These are phyloP conservation scores for Aspergillus coremiiformis DNA, from an alignment of 495 filamentous ascomycete species.

Conservation along the genomic window DNA sequence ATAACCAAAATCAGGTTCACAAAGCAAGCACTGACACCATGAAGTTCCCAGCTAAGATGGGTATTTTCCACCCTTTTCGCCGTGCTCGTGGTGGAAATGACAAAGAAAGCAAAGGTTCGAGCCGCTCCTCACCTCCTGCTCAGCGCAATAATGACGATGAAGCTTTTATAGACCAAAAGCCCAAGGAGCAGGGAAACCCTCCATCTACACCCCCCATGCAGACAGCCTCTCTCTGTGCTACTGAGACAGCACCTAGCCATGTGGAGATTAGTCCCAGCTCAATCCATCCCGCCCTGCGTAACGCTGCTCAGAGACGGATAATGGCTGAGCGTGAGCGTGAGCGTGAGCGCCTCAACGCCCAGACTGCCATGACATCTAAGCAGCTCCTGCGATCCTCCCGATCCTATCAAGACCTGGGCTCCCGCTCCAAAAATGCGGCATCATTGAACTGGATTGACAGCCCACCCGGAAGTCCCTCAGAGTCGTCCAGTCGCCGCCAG, in stretches of 20 bases:
- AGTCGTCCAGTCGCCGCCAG: background rate
- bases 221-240: background rate
- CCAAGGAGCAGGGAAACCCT: background rate
- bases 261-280: conserved; percentile 11
- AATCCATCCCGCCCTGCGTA: conserved; percentile 19
- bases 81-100: conserved; percentile 11
- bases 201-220: background rate
- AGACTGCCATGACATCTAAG: background rate
- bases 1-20: background rate
- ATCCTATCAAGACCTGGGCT: conserved; percentile 3
- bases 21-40: conserved; percentile 8
- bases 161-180: conserved; percentile 2
- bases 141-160: conserved; percentile 6
- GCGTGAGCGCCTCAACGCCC: background rate
- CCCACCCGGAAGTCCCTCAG: background rate
- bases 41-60: conserved; percentile 13
- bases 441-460: background rate
- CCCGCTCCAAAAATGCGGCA: background rate
- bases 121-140: conserved; percentile 13
- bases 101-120: background rate
- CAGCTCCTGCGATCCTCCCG: background rate
- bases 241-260: conserved; percentile 2
- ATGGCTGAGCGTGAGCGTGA: conserved; percentile 15
- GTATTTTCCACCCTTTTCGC: conserved; percentile 20
- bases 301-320: conserved; percentile 8